A percentile compares a stretch with the other conserved stretches of the same genome.
Evolutionary conservation across 164 flowering plant genomes (phyloP).

Genomic region (Protea cynaroides): DNA sequence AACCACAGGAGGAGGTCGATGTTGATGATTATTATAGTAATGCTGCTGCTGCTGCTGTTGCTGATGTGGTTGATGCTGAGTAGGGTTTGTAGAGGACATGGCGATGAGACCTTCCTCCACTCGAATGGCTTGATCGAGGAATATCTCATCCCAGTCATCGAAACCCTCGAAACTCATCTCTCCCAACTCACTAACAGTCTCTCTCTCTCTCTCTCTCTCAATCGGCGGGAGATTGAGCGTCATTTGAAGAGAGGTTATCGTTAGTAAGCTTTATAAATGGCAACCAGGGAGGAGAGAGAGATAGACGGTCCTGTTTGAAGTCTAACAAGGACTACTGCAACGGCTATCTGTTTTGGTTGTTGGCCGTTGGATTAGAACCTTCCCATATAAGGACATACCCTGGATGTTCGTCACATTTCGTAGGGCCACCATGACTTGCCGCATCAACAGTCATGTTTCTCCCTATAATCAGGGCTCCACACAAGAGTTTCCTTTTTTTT

Average conservation of each 20-base stretch:
- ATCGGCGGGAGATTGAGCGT: not conserved
- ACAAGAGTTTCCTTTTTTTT: too few relatives aligned
- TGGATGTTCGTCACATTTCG: too few relatives aligned
- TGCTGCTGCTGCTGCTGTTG: not conserved
- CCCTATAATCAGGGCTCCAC: too few relatives aligned
- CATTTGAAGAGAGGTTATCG: not conserved
- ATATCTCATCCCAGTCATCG: slow-evolving; percentile 20
- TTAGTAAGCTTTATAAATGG: too few relatives aligned
- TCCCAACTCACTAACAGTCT: not conserved
- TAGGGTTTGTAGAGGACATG: slow-evolving; percentile 12
- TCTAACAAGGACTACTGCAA: too few relatives aligned
- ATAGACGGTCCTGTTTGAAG: too few relatives aligned
- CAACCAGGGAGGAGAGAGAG: too few relatives aligned
- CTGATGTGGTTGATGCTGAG: slow-evolving; percentile 9
- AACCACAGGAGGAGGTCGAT: not conserved
- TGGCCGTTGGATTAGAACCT: too few relatives aligned
- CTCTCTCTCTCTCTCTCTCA: not conserved
- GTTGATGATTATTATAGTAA: not conserved
- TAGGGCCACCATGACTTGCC: too few relatives aligned
- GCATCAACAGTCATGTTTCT: too few relatives aligned
- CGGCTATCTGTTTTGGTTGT: too few relatives aligned
- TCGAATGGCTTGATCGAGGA: slow-evolving; percentile 20
- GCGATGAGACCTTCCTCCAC: slow-evolving; percentile 16
- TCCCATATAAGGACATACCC: too few relatives aligned
- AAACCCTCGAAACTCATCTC: slow-evolving; percentile 21